Evolutionary conservation across 768 basidiomycete genomes (phyloP), one percentile per base, ranked within the genome.

Genomic region (Glaciozyma antarctica): DNA sequence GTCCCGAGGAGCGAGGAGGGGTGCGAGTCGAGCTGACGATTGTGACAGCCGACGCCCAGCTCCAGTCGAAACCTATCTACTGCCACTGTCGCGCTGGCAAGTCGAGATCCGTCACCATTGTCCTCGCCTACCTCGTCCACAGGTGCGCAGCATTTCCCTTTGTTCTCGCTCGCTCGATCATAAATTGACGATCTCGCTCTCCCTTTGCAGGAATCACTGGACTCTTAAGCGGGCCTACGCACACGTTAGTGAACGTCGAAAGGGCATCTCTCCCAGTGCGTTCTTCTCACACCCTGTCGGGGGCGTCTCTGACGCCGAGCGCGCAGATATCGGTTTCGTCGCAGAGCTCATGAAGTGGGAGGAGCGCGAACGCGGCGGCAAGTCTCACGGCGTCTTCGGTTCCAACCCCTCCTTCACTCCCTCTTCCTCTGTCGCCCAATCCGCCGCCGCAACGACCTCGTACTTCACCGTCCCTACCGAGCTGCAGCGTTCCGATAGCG

Each of bases 51-150:
- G 93, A 97, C 72, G 93, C 93, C 2, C 84, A 88, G 55, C 77
- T 97, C 60, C 90, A 91, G 69, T 88, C 86, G 0, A 83, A 89
- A 24, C 86, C 91, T 10, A 88, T 88, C 2, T 98, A 94, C 73
- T 92, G 97, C 19, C 94, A 98, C 75, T 98, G 93, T 78, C 90
- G 88, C 78, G 92, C 89, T 8, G 94, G 93, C 7, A 95, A 92
- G 79, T 92, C 90, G 3, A 86, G 94, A 19, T 93, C 90, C 1
- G 93, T 95, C 34, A 95, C 93, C 0, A 91, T 92, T 17, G 93
- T 95, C 48, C 90, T 98, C 80, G 93, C 90, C 3, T 97, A 95
- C 75, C 86, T 98, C 63, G 95, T 98, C 69, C 93, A 95, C 72
- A 88, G 16, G 62, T 63, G 34, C 13, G 62, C 47, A 28, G 34